Conservation (phyloP, 2,329 filamentous ascomycete genomes). For the Trichoderma sp. region DNA sequence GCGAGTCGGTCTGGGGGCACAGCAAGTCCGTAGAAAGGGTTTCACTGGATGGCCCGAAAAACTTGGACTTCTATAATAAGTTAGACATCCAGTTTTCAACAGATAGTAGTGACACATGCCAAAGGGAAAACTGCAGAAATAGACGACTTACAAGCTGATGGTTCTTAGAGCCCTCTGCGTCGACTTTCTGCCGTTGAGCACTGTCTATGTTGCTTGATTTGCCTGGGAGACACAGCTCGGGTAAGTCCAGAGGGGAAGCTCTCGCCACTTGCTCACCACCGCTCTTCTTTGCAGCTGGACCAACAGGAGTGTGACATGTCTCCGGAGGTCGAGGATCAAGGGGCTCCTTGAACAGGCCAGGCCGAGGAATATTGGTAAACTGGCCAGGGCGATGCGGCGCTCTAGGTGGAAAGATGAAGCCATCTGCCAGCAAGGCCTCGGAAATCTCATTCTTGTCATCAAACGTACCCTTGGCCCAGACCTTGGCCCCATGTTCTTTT, state of each 20-base stretch:
- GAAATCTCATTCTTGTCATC: slow-evolving; percentile 26
- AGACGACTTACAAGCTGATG: background rate
- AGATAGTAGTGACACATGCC: background rate
- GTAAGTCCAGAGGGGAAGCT: background rate
- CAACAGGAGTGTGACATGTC: background rate
- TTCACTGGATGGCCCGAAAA: background rate
- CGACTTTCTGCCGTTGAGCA: background rate
- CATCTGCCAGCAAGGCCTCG: slow-evolving; percentile 26
- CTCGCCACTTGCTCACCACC: slow-evolving; percentile 25
- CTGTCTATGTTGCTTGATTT: background rate
- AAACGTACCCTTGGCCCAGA: slow-evolving; percentile 10
- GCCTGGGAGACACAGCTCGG: background rate
- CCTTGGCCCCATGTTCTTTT: too few relatives aligned
- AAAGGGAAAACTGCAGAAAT: background rate
- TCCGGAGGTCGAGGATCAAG: background rate
- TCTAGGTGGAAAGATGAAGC: slow-evolving; percentile 31
- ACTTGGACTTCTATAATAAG: background rate
- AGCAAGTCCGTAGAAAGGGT: background rate
- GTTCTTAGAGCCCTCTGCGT: background rate
- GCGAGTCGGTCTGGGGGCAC: background rate
- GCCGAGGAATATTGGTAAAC: slow-evolving; percentile 27
- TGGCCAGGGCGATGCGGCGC: slow-evolving; percentile 31
- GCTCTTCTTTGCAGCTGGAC: slow-evolving; percentile 28
- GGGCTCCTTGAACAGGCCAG: background rate
- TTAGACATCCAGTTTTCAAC: background rate